phyloP scores from a whole-genome alignment of 2,329 filamentous ascomycete species.

The Elsinoe batatas region DNA sequence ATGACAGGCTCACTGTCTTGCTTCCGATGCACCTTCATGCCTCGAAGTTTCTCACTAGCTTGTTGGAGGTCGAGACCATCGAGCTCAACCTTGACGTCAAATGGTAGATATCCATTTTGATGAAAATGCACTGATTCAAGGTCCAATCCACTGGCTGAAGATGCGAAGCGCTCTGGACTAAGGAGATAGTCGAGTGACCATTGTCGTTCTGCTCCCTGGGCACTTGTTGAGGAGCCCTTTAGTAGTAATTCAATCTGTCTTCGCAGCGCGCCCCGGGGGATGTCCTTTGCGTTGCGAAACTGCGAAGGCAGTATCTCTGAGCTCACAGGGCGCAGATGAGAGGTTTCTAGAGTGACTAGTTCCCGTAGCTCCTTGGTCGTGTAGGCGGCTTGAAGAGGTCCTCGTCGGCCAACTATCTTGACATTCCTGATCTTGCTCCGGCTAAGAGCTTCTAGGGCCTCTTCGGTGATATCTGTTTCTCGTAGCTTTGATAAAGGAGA shows the following conservation, averaged over 20 bases:
- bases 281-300: constrained; percentile 39
- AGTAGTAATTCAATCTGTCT: constrained; percentile 71
- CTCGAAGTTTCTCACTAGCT: not conserved
- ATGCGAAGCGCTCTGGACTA: constrained; percentile 60
- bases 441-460: constrained; percentile 64
- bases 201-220: constrained; percentile 46
- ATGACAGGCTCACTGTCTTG: constrained; percentile 1
- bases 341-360: constrained; percentile 63
- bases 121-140: constrained; percentile 54
- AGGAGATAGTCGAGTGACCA: constrained; percentile 84
- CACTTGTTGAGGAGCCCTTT: constrained; percentile 55
- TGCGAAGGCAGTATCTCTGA: constrained; percentile 56
- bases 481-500: constrained; percentile 62
- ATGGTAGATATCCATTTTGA: constrained; percentile 32
- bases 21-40: constrained; percentile 13
- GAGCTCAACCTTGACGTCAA: constrained; percentile 32
- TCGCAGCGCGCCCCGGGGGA: constrained; percentile 60
- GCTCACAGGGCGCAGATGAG: constrained; percentile 63
- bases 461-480: constrained; percentile 80
- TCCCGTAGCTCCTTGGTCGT: constrained; percentile 93
- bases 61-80: constrained; percentile 8
- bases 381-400: constrained; percentile 75
- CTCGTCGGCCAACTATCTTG: constrained; percentile 77
- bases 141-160: constrained; percentile 39
- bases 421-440: constrained; percentile 69